phyloP scores from a whole-genome alignment of 176 grass and related monocot species.

The Raddia distichophylla region DNA sequence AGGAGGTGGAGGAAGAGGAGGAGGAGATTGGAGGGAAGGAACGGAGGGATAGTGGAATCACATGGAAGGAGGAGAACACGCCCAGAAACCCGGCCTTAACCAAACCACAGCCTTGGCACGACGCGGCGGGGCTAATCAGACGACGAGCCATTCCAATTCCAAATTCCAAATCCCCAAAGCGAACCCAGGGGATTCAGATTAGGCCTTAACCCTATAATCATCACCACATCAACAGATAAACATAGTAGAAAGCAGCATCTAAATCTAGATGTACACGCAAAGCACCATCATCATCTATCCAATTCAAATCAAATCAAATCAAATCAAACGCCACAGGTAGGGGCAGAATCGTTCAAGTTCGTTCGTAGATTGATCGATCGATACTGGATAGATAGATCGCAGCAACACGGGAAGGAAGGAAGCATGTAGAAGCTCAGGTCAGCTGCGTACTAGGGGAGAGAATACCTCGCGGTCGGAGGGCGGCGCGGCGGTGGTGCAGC shows the following conservation, averaged over 20 bases:
- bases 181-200: neutral
- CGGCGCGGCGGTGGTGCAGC: too few relatives aligned
- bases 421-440: too few relatives aligned
- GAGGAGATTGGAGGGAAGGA: neutral
- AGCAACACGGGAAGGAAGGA: too few relatives aligned
- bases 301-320: neutral
- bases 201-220: conserved; percentile 9
- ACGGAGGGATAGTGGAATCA: conserved; percentile 66
- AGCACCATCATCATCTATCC: neutral
- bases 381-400: too few relatives aligned
- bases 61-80: conserved; percentile 84
- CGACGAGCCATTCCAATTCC: conserved; percentile 75
- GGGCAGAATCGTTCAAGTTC: too few relatives aligned
- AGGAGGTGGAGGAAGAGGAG: neutral
- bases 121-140: conserved; percentile 73
- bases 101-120: conserved; percentile 75
- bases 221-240: conserved; percentile 5
- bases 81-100: conserved; percentile 81
- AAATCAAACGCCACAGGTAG: too few relatives aligned
- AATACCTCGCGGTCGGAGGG: too few relatives aligned
- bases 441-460: too few relatives aligned
- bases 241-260: neutral
- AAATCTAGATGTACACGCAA: neutral
- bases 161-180: conserved; percentile 5
- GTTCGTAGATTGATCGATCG: too few relatives aligned